Base-by-base conservation (phyloP, 2,329 filamentous ascomycete species). In the Niveomyces coronatus region DNA sequence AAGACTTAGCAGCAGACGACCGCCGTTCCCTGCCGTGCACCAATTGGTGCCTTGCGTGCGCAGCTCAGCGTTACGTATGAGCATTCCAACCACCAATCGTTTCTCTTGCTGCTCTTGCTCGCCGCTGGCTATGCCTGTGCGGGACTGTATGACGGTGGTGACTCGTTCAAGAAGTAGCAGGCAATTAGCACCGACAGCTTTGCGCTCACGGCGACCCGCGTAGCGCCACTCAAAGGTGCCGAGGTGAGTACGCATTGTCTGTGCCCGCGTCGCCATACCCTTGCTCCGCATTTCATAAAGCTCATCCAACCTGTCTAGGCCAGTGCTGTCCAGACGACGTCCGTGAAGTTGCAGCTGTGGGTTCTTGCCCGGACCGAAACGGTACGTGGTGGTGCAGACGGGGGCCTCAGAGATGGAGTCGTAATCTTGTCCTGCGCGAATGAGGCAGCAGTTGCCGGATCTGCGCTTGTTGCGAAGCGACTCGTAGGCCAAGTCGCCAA, bases 141-240 rank as follows among this genome's bases (percentile, higher is more conserved):
- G n/a, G n/a, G n/a, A n/a, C n/a, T n/a, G 41, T 0, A 55, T 52
- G 3, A 64, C 54, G 15, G 40, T 49, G 4, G 57, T 58, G n/a
- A 68, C 52, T 7, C 57, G 53, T 40, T 76, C 72, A 9, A 79
- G 56, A 5, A 79, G 51, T 19, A 81, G 53, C 35, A 64, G 61
- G 54, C 49, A 66, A 53, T 58, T 50, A 5, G 57, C 54, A 31
- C 59, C 56, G n/a, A 40, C 57, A 41, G 46, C 66, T 35, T 52
- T 63, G 50, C 54, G 68, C 61, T 74, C 68, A 7, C 54, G 52
- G 6, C 57, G 57, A n/a, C 55, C 51, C 13, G 63, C 64, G 50
- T 79, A 78, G 10, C 64, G 62, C 75, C 76, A 79, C 43, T 67
- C 61, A 41, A 75, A 74, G 1, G 54, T 61, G 13, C 71, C 72